A percentile compares a stretch with the other conserved stretches of the same genome.
Conservation (phyloP, 768 basidiomycete species). For the Hericium rajendrae region DNA sequence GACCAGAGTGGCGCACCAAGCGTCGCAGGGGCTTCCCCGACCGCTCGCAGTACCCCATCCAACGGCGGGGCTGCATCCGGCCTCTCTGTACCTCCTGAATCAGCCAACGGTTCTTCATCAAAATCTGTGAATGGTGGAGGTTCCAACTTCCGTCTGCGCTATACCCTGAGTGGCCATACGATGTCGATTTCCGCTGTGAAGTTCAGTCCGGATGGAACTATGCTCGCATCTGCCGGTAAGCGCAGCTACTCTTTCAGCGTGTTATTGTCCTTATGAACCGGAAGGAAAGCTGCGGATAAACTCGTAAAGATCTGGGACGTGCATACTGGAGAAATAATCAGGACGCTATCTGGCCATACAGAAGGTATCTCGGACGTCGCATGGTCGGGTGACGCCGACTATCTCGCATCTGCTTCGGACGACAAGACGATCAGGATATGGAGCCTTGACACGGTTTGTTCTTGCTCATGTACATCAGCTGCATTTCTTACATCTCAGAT, state of each 20-base stretch:
- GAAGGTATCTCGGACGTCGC: conserved; percentile 87
- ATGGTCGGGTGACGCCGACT: conserved; percentile 77
- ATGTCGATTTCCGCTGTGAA: conserved; percentile 76
- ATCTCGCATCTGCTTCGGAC: conserved; percentile 87
- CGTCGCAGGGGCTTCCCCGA: no score
- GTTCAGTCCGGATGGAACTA: conserved; percentile 78
- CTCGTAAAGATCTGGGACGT: conserved; percentile 74
- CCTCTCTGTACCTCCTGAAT: no score
- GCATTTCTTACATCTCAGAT: conserved; percentile 3
- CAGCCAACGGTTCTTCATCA: no score
- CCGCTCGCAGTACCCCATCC: no score
- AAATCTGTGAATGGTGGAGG: neutral
- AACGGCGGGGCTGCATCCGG: no score
- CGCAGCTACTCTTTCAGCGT: conserved; percentile 9
- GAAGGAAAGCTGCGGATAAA: conserved; percentile 74
- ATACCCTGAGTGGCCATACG: conserved; percentile 73
- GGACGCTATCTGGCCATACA: conserved; percentile 64
- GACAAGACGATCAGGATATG: conserved; percentile 85
- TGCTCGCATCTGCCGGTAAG: conserved; percentile 80
- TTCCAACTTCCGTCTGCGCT: conserved; percentile 43
- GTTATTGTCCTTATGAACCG: conserved; percentile 16
- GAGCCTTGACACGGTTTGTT: conserved; percentile 56
- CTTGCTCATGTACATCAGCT: neutral
- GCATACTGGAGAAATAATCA: conserved; percentile 60
- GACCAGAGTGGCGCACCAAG: no score